Conservation (phyloP, 179 eudicot species). For the Carnegiea gigantea region DNA sequence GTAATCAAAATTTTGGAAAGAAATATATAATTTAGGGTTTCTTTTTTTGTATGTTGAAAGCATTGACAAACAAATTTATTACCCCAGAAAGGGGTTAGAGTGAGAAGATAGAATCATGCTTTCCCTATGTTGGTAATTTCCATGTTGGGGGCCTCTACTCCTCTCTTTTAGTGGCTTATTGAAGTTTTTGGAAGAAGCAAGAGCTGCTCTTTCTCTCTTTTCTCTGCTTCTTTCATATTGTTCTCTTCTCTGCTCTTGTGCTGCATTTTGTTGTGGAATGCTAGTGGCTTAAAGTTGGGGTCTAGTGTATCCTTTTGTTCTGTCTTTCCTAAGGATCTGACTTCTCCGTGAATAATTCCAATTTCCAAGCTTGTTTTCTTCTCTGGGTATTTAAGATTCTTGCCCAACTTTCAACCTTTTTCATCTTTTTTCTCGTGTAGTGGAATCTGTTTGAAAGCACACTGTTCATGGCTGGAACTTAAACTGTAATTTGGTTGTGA, state of each 20-base stretch:
- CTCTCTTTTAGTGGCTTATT: constrained; percentile 26
- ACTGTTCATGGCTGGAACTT: constrained; percentile 14
- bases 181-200: constrained; percentile 14
- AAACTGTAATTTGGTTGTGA: constrained; percentile 13
- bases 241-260: constrained; percentile 18
- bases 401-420: constrained; percentile 8
- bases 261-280: constrained; percentile 30
- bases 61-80: neutral
- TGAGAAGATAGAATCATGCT: constrained; percentile 11
- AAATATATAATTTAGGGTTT: neutral
- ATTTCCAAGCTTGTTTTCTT: neutral
- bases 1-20: neutral
- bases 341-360: constrained; percentile 5
- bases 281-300: constrained; percentile 22
- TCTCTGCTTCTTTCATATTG: neutral
- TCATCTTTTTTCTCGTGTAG: neutral
- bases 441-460: constrained; percentile 7
- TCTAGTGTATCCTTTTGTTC: constrained; percentile 1
- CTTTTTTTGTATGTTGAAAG: neutral
- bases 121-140: constrained; percentile 21
- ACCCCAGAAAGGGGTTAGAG: neutral
- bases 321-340: neutral
- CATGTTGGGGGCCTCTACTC: constrained; percentile 18
- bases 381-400: constrained; percentile 11
- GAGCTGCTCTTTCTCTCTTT: constrained; percentile 10